Conservation (phyloP, 2,329 filamentous ascomycete species). For the Penicillium sp. region DNA sequence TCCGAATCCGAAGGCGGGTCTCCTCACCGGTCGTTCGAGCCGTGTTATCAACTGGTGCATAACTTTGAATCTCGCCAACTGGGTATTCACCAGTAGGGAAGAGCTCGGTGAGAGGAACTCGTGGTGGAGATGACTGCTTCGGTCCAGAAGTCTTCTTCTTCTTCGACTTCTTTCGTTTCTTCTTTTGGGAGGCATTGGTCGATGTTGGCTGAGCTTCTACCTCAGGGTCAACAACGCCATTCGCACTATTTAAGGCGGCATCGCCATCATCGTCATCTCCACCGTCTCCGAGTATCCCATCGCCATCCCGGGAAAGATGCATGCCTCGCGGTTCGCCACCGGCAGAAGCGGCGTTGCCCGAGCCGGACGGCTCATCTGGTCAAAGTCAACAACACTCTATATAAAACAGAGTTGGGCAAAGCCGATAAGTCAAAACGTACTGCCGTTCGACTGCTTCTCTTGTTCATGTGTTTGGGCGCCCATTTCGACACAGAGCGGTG, state of each 20-base stretch:
- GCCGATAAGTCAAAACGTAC: slow-evolving; percentile 26
- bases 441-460: slow-evolving; percentile 36
- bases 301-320: slow-evolving; percentile 49
- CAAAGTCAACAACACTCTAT: slow-evolving; percentile 11
- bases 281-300: slow-evolving; percentile 44
- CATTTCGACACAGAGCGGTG: slow-evolving; percentile 37
- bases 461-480: slow-evolving; percentile 48
- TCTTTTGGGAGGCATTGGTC: slow-evolving; percentile 44
- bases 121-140: slow-evolving; percentile 52
- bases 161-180: slow-evolving; percentile 53
- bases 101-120: slow-evolving; percentile 51
- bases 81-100: slow-evolving; percentile 52
- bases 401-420: not conserved
- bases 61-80: slow-evolving; percentile 51
- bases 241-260: slow-evolving; percentile 7
- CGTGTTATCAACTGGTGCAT: slow-evolving; percentile 47
- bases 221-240: slow-evolving; percentile 21
- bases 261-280: slow-evolving; percentile 26
- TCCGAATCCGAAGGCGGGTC: slow-evolving; percentile 45
- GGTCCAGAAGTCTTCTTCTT: slow-evolving; percentile 39
- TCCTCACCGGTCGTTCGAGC: slow-evolving; percentile 54
- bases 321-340: slow-evolving; percentile 50
- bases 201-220: slow-evolving; percentile 28
- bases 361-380: slow-evolving; percentile 27
- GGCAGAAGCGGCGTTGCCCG: slow-evolving; percentile 26